Evolutionary conservation across 768 basidiomycete genomes (phyloP).

Genomic region (Leccinum rimulosum): DNA sequence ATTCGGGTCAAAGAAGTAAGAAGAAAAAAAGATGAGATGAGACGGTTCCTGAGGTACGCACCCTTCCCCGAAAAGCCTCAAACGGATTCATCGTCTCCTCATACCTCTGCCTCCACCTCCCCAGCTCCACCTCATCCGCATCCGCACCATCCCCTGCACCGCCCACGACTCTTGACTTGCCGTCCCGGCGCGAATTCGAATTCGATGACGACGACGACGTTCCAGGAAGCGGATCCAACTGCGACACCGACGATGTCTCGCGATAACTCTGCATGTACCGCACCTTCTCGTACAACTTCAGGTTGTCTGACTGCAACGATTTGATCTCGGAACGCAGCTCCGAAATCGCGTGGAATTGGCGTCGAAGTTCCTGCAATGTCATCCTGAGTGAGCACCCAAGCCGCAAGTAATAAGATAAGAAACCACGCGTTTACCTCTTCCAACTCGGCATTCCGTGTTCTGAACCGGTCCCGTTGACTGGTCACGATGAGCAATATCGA

Average conservation of each 20-base stretch:
- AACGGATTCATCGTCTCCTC: constrained; percentile 99
- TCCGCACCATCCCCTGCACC: constrained; percentile 28
- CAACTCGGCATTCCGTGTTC: constrained; percentile 93
- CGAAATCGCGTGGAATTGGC: constrained; percentile 92
- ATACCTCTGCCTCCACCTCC: constrained; percentile 87
- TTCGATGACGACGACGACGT: constrained; percentile 22
- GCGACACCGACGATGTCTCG: constrained; percentile 67
- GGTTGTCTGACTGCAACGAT: constrained; percentile 88
- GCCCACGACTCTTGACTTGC: constrained; percentile 2
- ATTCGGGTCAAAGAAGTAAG: background rate
- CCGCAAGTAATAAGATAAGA: background rate
- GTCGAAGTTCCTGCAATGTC: constrained; percentile 77
- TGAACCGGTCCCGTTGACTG: constrained; percentile 95
- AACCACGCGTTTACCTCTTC: constrained; percentile 68
- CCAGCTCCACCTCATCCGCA: constrained; percentile 63
- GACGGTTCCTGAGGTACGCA: constrained; percentile 44
- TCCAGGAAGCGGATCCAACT: constrained; percentile 66
- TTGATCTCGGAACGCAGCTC: constrained; percentile 93
- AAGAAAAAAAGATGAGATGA: background rate
- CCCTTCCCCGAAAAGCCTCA: constrained; percentile 93
- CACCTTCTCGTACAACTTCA: constrained; percentile 98
- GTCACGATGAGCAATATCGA: constrained; percentile 99
- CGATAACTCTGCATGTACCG: constrained; percentile 98
- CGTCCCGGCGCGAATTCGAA: constrained; percentile 1
- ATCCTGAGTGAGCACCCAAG: background rate